Evolutionary conservation across 192 early-diverging fungal species (phyloP).

Genomic region (Coemansia sp.): DNA sequence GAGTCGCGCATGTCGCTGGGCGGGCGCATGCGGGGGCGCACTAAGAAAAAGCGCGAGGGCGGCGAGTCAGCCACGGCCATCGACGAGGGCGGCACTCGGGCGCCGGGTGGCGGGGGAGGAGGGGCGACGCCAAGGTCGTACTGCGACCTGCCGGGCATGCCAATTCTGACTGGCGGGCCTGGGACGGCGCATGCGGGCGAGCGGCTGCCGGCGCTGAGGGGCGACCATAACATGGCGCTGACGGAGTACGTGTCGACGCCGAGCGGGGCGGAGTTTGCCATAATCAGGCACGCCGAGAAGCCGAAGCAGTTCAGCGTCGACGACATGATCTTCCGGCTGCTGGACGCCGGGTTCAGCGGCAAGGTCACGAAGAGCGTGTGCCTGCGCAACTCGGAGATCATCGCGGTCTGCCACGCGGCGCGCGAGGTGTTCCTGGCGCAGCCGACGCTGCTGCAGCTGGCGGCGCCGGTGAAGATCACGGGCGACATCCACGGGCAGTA

Average conservation of each 20-base stretch:
- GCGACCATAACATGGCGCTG: conserved; percentile 32
- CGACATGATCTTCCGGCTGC: conserved; percentile 84
- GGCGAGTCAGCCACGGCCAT: background rate
- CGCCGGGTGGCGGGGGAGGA: background rate
- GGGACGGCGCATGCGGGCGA: conserved; percentile 20
- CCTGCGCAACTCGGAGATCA: conserved; percentile 84
- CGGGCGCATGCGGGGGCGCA: conserved; percentile 37
- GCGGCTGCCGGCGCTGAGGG: conserved; percentile 35
- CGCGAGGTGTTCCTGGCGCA: conserved; percentile 90
- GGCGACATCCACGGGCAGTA: conserved; percentile 98
- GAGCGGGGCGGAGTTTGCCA: conserved; percentile 50
- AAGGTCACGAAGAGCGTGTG: conserved; percentile 80
- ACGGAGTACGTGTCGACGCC: conserved; percentile 57
- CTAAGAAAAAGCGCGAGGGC: conserved; percentile 7
- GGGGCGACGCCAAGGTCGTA: conserved; percentile 43
- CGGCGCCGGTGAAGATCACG: conserved; percentile 77
- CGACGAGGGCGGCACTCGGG: conserved; percentile 1
- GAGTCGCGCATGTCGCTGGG: conserved; percentile 56
- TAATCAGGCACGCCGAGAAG: conserved; percentile 58
- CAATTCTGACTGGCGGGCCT: conserved; percentile 48
- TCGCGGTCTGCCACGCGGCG: conserved; percentile 82
- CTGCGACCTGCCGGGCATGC: conserved; percentile 51
- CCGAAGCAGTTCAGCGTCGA: conserved; percentile 74
- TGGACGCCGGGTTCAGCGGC: conserved; percentile 75
- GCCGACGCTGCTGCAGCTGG: conserved; percentile 76